Percentiles rank a stretch among this genome's conserved stretches.
phyloP scores from a whole-genome alignment of 1,284 basidiomycete species.

The Sanghuangporus weigelae region DNA sequence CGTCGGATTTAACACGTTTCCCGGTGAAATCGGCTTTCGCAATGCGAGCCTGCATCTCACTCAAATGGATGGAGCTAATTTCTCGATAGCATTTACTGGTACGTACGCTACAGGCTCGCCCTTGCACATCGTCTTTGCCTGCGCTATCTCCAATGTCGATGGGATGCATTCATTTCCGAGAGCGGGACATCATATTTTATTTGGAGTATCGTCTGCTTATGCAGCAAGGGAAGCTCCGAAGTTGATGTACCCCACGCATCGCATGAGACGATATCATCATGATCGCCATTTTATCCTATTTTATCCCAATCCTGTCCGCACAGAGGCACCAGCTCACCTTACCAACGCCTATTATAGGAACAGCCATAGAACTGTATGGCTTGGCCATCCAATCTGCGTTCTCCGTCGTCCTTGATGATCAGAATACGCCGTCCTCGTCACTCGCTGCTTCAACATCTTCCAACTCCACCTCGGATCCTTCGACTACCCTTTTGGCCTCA shows the following conservation, averaged over 20 bases:
- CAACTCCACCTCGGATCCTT: slow-evolving; percentile 16
- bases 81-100: slow-evolving; percentile 61
- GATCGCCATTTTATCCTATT: slow-evolving; percentile 11
- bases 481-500: slow-evolving; percentile 26
- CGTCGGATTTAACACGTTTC: slow-evolving; percentile 42
- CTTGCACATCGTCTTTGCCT: not conserved
- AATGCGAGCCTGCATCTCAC: slow-evolving; percentile 60
- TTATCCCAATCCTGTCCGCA: not conserved
- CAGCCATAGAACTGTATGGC: slow-evolving; percentile 50
- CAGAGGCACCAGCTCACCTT: not conserved
- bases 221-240: slow-evolving; percentile 2
- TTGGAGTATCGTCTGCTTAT: not conserved
- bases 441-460: not conserved
- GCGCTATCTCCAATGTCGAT: not conserved
- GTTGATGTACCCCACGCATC: not conserved
- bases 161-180: not conserved
- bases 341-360: slow-evolving; percentile 22
- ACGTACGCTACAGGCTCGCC: slow-evolving; percentile 21
- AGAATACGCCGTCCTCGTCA: slow-evolving; percentile 4
- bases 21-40: slow-evolving; percentile 38
- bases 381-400: slow-evolving; percentile 23
- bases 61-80: slow-evolving; percentile 45
- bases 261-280: slow-evolving; percentile 10
- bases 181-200: not conserved
- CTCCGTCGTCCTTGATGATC: slow-evolving; percentile 19